These are phyloP conservation scores for Penicillium sp. DNA, from an alignment of 2,329 filamentous ascomycete genomes.

Conservation along the genomic window DNA sequence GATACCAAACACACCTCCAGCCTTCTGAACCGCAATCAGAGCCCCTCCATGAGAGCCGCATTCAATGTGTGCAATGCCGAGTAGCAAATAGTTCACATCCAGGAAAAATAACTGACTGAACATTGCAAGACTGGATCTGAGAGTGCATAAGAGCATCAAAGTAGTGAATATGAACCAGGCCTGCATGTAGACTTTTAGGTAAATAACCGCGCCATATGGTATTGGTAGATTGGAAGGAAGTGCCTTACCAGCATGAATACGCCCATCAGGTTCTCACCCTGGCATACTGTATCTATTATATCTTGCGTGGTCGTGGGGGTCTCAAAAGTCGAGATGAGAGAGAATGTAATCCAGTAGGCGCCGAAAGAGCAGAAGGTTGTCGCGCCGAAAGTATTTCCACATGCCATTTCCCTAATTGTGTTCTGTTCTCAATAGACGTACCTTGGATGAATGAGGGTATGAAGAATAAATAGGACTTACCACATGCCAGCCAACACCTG, in stretches of 20 bases:
- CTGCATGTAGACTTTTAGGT: constrained; percentile 5
- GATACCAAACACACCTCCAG: constrained; percentile 18
- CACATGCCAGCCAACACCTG: constrained; percentile 24
- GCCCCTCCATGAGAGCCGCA: constrained; percentile 8
- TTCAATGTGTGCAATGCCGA: constrained; percentile 20
- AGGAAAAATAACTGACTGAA: constrained; percentile 24
- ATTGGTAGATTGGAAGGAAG: neutral
- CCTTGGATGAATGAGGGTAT: too few species aligned
- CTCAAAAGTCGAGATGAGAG: constrained; percentile 16
- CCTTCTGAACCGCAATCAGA: constrained; percentile 8
- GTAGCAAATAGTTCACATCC: constrained; percentile 25
- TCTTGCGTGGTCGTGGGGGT: neutral
- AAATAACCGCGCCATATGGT: neutral
- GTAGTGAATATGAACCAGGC: constrained; percentile 27
- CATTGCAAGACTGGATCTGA: constrained; percentile 21
- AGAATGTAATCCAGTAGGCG: constrained; percentile 22
- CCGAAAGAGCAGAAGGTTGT: constrained; percentile 24
- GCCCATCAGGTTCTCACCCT: constrained; percentile 17
- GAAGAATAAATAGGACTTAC: constrained; percentile 9
- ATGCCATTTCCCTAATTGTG: constrained; percentile 18
- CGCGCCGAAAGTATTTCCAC: constrained; percentile 24
- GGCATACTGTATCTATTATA: neutral
- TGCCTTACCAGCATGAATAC: constrained; percentile 21
- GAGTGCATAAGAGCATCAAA: constrained; percentile 22
- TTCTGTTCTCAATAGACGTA: neutral